phyloP scores from a whole-genome alignment of 345 rosid species.

The Salix brachista region DNA sequence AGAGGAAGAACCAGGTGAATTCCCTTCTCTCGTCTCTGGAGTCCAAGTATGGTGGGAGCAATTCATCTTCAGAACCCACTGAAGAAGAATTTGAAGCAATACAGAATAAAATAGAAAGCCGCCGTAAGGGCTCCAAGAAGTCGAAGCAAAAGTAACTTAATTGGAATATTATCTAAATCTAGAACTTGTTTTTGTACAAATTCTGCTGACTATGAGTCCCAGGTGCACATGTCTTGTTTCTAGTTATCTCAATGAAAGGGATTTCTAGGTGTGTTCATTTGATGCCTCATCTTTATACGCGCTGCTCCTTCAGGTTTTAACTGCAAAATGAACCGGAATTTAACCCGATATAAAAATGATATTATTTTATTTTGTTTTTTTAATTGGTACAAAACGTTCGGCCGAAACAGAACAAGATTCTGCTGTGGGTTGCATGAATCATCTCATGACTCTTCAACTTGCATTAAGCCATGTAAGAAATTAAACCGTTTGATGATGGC shows the following conservation, averaged over 20 bases:
- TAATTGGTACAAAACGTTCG: too few species aligned
- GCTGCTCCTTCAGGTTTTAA: background rate
- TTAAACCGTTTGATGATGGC: background rate
- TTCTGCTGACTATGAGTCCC: background rate
- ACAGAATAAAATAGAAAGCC: conserved; percentile 53
- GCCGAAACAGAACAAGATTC: too few species aligned
- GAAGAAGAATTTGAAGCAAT: conserved; percentile 96
- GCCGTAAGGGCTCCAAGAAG: conserved; percentile 43
- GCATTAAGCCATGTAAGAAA: background rate
- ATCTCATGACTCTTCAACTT: background rate
- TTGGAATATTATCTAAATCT: background rate
- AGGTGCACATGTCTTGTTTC: conserved; percentile 2
- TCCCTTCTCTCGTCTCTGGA: conserved; percentile 80
- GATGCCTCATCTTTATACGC: background rate
- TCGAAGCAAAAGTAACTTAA: conserved; percentile 35
- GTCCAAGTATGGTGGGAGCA: conserved; percentile 59
- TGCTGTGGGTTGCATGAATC: background rate
- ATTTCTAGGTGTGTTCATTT: background rate
- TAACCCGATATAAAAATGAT: too few species aligned
- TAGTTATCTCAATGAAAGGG: background rate
- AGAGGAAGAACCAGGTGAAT: conserved; percentile 65
- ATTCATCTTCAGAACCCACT: conserved; percentile 51
- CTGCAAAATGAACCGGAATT: too few species aligned
- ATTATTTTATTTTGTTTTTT: too few species aligned
- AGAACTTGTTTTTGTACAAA: conserved; percentile 15